Percentiles rank a stretch among this genome's conserved stretches.
phyloP scores from a whole-genome alignment of 768 basidiomycete genomes.

The Mycena pura region DNA sequence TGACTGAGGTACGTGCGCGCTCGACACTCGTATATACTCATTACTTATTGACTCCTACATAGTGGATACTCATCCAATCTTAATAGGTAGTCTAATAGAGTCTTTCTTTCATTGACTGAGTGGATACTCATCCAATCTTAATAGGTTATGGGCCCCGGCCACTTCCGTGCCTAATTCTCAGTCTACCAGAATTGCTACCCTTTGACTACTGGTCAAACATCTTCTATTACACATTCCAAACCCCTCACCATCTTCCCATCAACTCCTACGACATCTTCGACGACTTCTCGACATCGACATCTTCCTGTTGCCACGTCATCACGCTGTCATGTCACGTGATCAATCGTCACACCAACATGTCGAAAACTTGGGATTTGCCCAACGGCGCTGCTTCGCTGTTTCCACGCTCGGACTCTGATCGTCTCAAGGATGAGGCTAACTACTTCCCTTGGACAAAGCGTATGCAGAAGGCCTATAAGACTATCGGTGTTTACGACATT shows the following conservation, averaged over 20 bases:
- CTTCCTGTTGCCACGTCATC: too few relatives aligned
- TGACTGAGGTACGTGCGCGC: too few relatives aligned
- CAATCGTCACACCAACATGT: background rate
- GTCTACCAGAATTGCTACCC: background rate
- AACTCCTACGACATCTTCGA: background rate
- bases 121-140: too few relatives aligned
- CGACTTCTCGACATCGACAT: too few relatives aligned
- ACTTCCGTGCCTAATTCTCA: background rate
- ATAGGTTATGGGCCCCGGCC: constrained; percentile 8
- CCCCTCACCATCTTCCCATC: background rate
- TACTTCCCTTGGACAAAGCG: background rate
- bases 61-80: too few relatives aligned
- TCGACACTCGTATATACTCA: too few relatives aligned
- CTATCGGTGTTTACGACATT: background rate
- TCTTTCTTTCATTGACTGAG: too few relatives aligned
- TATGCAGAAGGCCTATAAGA: background rate
- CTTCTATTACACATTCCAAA: background rate
- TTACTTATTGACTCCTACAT: too few relatives aligned
- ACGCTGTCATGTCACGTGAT: too few relatives aligned
- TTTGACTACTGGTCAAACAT: too few relatives aligned
- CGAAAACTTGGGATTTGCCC: background rate
- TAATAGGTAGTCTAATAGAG: too few relatives aligned
- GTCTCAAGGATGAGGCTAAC: background rate
- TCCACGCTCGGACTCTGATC: background rate
- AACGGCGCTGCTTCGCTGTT: background rate